A percentile compares a stretch with the other conserved stretches of the same genome.
Conservation (phyloP, 1,284 basidiomycete genomes). For the Ustilago sp. region DNA sequence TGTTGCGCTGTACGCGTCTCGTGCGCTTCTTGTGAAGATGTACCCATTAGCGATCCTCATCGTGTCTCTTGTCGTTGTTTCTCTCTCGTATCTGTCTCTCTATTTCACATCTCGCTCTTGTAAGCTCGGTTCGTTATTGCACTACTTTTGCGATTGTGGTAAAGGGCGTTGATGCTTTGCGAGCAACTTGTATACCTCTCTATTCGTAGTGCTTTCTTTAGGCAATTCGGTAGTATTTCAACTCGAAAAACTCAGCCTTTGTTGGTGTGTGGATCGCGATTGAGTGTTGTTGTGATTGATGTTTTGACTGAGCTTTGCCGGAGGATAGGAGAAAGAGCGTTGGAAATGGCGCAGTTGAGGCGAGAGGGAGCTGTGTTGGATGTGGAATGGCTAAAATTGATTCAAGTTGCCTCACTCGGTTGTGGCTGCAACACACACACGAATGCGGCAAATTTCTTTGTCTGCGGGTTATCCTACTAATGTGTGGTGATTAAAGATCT, state of each 20-base stretch:
- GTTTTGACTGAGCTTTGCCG: slow-evolving; percentile 1
- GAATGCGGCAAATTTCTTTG: background rate
- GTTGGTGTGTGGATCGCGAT: slow-evolving; percentile 3
- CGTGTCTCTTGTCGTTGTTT: slow-evolving; percentile 20
- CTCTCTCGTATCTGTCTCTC: slow-evolving; percentile 16
- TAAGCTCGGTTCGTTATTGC: slow-evolving; percentile 20
- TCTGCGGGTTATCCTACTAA: too few species aligned
- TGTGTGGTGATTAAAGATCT: too few species aligned
- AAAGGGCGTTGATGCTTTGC: slow-evolving; percentile 20
- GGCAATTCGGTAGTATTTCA: slow-evolving; percentile 37
- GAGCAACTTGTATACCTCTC: slow-evolving; percentile 48
- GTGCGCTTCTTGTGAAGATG: slow-evolving; percentile 34
- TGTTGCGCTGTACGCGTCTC: background rate
- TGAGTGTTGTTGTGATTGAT: background rate
- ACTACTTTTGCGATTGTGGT: background rate
- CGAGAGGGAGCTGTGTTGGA: background rate
- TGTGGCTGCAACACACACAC: background rate
- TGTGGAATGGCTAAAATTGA: slow-evolving; percentile 5
- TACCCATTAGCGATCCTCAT: slow-evolving; percentile 45
- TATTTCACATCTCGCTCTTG: slow-evolving; percentile 36
- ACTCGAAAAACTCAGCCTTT: background rate
- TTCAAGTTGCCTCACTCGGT: slow-evolving; percentile 7
- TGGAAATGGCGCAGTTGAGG: background rate
- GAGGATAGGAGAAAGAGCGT: background rate
- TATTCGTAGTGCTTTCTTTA: slow-evolving; percentile 8